Evolutionary conservation across 2,329 filamentous ascomycete genomes (phyloP).

Genomic region (Pseudocercospora cruenta): DNA sequence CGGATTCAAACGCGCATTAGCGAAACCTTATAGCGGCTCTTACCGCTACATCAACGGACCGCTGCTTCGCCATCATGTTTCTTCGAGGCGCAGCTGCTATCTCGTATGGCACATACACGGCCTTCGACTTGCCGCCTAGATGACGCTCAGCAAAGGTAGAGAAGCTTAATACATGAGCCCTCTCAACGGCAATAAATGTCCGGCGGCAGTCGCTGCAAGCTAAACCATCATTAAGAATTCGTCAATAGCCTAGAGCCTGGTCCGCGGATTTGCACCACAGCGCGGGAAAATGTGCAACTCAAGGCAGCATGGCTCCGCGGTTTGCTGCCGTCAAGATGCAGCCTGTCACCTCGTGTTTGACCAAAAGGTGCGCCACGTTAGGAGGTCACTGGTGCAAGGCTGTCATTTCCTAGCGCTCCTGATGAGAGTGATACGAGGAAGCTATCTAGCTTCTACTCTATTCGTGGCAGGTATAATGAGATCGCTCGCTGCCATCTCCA

Average conservation of each 20-base stretch:
- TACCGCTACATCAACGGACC: not conserved
- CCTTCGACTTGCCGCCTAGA: not conserved
- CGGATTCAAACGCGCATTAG: not conserved
- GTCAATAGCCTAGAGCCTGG: not conserved
- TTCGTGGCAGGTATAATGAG: too few species aligned
- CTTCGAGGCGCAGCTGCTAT: too few species aligned
- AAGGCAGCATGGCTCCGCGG: not conserved
- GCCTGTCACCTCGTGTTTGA: not conserved
- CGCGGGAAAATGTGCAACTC: not conserved
- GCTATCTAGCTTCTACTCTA: too few species aligned
- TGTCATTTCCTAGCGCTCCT: too few species aligned
- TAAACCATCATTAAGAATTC: not conserved
- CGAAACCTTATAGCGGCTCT: not conserved
- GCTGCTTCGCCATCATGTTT: too few species aligned
- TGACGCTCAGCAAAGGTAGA: not conserved
- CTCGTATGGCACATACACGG: too few species aligned
- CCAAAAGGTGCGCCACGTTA: not conserved
- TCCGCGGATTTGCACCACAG: conserved; percentile 1
- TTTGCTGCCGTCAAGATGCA: not conserved
- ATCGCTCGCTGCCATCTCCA: not conserved
- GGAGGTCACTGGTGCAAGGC: not conserved
- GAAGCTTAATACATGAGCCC: not conserved
- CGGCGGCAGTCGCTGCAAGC: not conserved
- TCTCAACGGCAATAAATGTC: too few species aligned
- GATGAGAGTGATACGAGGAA: too few species aligned